Base-by-base conservation (phyloP, 169 alveolate species). In the Amoebophrya sp. region DNA sequence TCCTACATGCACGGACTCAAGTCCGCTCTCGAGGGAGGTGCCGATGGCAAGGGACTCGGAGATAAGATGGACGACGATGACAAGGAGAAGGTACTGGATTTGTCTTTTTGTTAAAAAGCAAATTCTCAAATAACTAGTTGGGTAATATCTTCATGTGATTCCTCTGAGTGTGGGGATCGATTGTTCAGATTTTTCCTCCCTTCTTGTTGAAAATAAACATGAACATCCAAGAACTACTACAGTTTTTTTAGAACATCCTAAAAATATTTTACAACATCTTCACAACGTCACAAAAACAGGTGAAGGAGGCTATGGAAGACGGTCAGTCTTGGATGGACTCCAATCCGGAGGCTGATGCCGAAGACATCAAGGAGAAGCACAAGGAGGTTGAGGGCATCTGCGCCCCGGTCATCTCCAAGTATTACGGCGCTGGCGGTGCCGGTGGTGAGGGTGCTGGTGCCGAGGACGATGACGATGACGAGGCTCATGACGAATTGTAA, bases 381-480 rank as follows among this genome's bases (percentile, higher is more conserved):
- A 97, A 97, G 95, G 98, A 97, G 93, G 94, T 98, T 33, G 99
- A 97, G 93, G 96, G 97, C 90, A 96, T 97, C 54, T 97, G 98
- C 96, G 96, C 97, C 94, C 99, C 99, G 55, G 97, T 98, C 95
- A 97, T 98, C 94, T 96, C 98, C 93, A 97, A 95, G 93, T 97
- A 97, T 95, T 98, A 97, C 95, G 97, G 97, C 65, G 97, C 96
- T 91, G 95, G 97, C 34, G 98, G 97, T 78, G 96, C 97, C n/a
- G 95, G 96, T 38, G 96, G 95, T 47, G 96, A 96, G 78, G 97
- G 96, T 38, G 96, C 93, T 29, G 96, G 96, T 1, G 97, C 96
- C 55, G 94, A 94, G 24, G 97, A 95, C 36, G 96, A 95, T 40
- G 95, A 95, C 33, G 96, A 96, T 90, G 95, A 96, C 92, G 95